Evolutionary conservation across 805 yeast genomes (phyloP), one percentile per base, ranked within the genome.

Genomic region (Grigorovia transvaalensis): DNA sequence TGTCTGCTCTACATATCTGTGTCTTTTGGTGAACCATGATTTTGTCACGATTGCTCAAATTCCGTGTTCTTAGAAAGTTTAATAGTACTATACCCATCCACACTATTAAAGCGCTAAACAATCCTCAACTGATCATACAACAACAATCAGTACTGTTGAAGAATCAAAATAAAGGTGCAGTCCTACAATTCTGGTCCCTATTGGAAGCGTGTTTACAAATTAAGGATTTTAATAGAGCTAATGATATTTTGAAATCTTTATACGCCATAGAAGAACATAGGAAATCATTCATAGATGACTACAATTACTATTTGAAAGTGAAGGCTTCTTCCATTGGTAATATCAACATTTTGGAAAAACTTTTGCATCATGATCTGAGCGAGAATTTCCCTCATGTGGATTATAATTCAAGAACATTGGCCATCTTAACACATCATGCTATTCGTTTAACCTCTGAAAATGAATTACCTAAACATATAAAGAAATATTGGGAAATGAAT

Each of bases 181-280:
- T 38, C n/a, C 71, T 74, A 50, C 84, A 84, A 59, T 72, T 84
- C 18, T 88, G 90, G 81, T 78, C 90, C 2, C 68, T 88, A 40
- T 72, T 88, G 44, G 96, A 88, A 59, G 91, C 93, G 0, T 83
- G 90, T 57, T 62, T 88, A 35, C 78, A 80, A 45, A 77, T 85
- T 38, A 75, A 76, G 50, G 84, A 85, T 61, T 78, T 75, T 57
- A 77, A 75, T 20, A 74, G 96, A 60, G 95, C 96, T 0, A 81
- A 79, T 56, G 70, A 82, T 23, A 80, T 88, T 19, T 67, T 88
- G 44, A 72, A 74, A 50, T 82, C 89, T 2, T 71, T 88, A 47
- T 75, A 81, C 48, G 78, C 79, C 19, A 65, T 80, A 19, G 65
- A 73, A 4, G 60, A 67, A 4, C 65, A 71, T 58, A 53, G 66